Evolutionary conservation across 2,329 filamentous ascomycete genomes (phyloP).

Genomic region (Penicillium palitans): DNA sequence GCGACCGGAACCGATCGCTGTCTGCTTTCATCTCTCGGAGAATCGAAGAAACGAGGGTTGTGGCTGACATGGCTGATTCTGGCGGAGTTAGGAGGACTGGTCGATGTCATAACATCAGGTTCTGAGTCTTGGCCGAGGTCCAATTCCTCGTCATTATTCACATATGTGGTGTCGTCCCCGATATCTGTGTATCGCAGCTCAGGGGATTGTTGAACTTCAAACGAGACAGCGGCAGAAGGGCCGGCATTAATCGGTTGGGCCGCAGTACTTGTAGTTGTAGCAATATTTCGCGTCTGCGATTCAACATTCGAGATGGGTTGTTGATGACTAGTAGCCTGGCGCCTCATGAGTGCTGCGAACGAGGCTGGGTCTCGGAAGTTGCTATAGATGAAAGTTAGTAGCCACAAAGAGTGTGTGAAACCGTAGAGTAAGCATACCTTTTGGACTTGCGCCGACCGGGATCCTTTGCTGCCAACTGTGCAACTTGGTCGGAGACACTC

Average conservation of each 20-base stretch:
- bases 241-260: neutral
- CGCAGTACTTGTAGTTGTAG: neutral
- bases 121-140: constrained; percentile 1
- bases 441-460: constrained; percentile 2
- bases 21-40: neutral
- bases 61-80: constrained; percentile 22
- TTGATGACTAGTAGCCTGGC: neutral
- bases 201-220: constrained; percentile 5
- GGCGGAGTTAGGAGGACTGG: constrained; percentile 20
- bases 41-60: constrained; percentile 13
- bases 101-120: constrained; percentile 13
- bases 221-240: neutral
- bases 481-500: neutral
- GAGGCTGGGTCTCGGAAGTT: constrained; percentile 4
- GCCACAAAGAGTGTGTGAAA: neutral
- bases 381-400: neutral
- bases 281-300: neutral
- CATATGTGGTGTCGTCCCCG: constrained; percentile 12
- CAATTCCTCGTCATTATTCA: constrained; percentile 16
- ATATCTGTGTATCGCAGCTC: constrained; percentile 2
- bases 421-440: neutral
- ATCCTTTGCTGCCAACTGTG: neutral
- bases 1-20: neutral
- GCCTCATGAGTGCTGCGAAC: constrained; percentile 6
- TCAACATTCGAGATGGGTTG: neutral